phyloP scores from a whole-genome alignment of 179 eudicot species.

The Beta lomatogona region DNA sequence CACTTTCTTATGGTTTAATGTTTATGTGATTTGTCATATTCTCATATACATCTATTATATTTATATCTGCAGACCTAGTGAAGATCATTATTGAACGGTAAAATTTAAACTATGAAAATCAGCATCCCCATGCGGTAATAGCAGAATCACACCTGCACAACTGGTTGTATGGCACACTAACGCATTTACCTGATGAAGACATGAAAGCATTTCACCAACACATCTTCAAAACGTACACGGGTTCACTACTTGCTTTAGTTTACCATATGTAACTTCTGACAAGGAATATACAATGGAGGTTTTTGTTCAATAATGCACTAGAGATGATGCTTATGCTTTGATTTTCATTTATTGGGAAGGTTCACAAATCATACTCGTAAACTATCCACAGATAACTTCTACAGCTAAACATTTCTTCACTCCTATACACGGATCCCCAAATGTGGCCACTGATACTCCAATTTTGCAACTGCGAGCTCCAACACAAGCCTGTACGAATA shows the following conservation, averaged over 20 bases:
- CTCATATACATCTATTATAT: too few relatives aligned
- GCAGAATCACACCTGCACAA: neutral
- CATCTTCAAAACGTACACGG: neutral
- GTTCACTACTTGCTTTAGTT: neutral
- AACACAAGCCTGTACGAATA: conserved; percentile 63
- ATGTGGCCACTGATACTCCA: conserved; percentile 54
- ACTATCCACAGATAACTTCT: conserved; percentile 69
- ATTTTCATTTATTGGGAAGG: neutral
- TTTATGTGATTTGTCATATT: too few relatives aligned
- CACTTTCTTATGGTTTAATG: too few relatives aligned
- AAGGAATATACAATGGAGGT: conserved; percentile 8
- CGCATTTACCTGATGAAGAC: neutral
- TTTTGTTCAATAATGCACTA: conserved; percentile 18
- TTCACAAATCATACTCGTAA: neutral
- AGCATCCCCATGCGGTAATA: neutral
- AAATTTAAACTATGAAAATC: neutral
- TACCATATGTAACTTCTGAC: neutral
- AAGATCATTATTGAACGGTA: too few relatives aligned
- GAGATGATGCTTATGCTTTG: conserved; percentile 25
- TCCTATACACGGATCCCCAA: conserved; percentile 80
- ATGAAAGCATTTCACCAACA: neutral
- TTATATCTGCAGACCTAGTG: too few relatives aligned
- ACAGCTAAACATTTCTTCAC: conserved; percentile 79
- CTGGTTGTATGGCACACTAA: neutral
- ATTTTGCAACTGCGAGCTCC: conserved; percentile 72